Evolutionary conservation across 352 stramenopile species (phyloP), one percentile per base, ranked within the genome.

Genomic region (Thalassiosira livingstoniorum): DNA sequence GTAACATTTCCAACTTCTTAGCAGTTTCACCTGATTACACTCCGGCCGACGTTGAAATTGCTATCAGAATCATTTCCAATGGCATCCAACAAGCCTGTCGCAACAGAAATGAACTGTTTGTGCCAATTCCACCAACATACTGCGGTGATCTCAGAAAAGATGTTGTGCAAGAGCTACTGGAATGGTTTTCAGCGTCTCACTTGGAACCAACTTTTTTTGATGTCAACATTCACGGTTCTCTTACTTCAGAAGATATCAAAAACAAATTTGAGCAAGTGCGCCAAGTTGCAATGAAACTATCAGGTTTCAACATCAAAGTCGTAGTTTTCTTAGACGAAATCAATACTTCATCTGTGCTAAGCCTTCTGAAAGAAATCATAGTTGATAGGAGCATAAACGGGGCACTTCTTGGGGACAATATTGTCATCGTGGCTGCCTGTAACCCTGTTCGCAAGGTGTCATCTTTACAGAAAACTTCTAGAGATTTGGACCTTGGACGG

Each of bases 241-340:
- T 91, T 10, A 76, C 78, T 58, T 39, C 69, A 39, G 65, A 78
- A 39, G 82, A 91, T 4, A 25, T 91, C n/a, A 58, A 75, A 54
- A 10, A 34, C 13, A 73, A 71, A 42, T 45, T 87, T 57, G 65
- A 54, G 21, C 63, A 87, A 83, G 78, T 54, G 4, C 65, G 64
- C 45, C 58, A 43, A 58, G 62, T 73, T 69, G 74, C 80, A 0
- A 64, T 21, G 29, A 83, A 80, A 43, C 39, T 86, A 34, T 39
- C 39, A 13, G 23, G 23, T 31, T 43, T 67, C 23, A 34, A 57
- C 39, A 43, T 72, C 0, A 82, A 78, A 34, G 45, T 90, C 27
- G 78, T 88, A 53, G 77, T 93, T 0, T 91, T 92, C 42, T 78
- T 93, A 18, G 88, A 92, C 31, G 88, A 92, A 65, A 83, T 92